phyloP scores from a whole-genome alignment of 805 yeast genomes.

The Candida fluviatilis region DNA sequence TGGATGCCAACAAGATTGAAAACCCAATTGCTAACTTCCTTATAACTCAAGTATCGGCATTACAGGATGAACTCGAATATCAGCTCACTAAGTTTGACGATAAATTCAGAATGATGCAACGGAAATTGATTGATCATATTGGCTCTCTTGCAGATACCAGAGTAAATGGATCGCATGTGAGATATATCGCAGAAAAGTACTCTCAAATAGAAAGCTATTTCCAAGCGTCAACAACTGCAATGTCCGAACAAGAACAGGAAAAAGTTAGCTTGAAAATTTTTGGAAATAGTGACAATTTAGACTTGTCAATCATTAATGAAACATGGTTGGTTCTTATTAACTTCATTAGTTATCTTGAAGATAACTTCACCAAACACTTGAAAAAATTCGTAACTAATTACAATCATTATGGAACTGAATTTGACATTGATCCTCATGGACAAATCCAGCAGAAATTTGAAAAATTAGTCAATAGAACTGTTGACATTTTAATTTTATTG shows the following conservation, averaged over 20 bases:
- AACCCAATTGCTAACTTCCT: constrained; percentile 36
- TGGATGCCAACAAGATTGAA: constrained; percentile 9
- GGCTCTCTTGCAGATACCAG: constrained; percentile 27
- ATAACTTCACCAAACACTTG: constrained; percentile 23
- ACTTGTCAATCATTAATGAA: constrained; percentile 38
- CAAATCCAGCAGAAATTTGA: constrained; percentile 23
- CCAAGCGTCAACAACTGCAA: constrained; percentile 22
- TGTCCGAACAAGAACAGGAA: constrained; percentile 23
- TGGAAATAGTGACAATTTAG: constrained; percentile 36
- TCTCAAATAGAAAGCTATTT: constrained; percentile 31
- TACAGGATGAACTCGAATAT: constrained; percentile 30
- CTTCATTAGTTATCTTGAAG: constrained; percentile 31
- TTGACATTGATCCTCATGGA: constrained; percentile 27
- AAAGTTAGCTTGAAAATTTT: constrained; percentile 26
- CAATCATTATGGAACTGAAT: constrained; percentile 25
- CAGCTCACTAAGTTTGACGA: constrained; percentile 33
- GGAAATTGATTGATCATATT: constrained; percentile 32
- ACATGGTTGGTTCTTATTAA: constrained; percentile 40
- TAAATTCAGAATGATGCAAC: constrained; percentile 34
- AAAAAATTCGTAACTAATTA: constrained; percentile 36
- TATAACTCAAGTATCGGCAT: constrained; percentile 24
- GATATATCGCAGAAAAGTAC: constrained; percentile 37
- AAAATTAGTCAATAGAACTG: constrained; percentile 20
- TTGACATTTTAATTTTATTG: constrained; percentile 21
- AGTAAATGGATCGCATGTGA: constrained; percentile 31